phyloP scores from a whole-genome alignment of 2,329 filamentous ascomycete species.

The Stagonosporopsis vannaccii region DNA sequence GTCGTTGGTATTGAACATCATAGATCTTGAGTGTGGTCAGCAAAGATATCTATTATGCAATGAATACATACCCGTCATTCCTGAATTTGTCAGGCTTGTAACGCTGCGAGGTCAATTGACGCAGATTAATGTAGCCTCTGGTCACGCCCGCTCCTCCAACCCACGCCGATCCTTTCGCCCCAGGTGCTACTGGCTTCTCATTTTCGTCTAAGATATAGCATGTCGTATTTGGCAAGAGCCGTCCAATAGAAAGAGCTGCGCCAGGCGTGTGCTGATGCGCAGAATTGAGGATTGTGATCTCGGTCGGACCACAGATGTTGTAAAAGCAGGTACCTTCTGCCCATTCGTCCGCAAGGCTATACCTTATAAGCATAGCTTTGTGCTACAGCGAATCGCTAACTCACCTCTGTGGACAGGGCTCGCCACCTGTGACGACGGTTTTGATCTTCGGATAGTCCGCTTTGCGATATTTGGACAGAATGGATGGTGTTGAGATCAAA shows the following conservation, averaged over 20 bases:
- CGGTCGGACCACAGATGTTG: conserved; percentile 68
- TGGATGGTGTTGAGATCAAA: conserved; percentile 64
- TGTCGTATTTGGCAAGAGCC: conserved; percentile 64
- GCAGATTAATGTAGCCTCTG: conserved; percentile 63
- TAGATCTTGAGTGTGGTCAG: conserved; percentile 30
- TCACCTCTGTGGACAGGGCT: conserved; percentile 58
- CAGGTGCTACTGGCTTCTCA: conserved; percentile 55
- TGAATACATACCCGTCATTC: conserved; percentile 56
- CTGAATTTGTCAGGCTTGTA: conserved; percentile 62
- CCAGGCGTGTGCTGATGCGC: conserved; percentile 60
- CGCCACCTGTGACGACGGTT: conserved; percentile 63
- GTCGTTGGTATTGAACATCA: conserved; percentile 69
- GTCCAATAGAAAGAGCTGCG: conserved; percentile 60
- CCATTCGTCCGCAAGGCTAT: conserved; percentile 64
- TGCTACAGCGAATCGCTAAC: no score
- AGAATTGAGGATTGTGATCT: conserved; percentile 67
- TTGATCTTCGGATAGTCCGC: conserved; percentile 60
- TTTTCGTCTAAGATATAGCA: conserved; percentile 63
- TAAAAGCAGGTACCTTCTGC: conserved; percentile 50
- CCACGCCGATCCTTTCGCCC: conserved; percentile 63
- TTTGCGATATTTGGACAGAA: conserved; percentile 60
- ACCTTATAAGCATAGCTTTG: no score
- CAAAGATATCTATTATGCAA: not conserved
- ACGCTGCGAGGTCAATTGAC: conserved; percentile 58
- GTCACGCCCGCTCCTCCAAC: conserved; percentile 64